Evolutionary conservation across 1,284 basidiomycete species (phyloP).

Genomic region (Hemileia vastatrix): DNA sequence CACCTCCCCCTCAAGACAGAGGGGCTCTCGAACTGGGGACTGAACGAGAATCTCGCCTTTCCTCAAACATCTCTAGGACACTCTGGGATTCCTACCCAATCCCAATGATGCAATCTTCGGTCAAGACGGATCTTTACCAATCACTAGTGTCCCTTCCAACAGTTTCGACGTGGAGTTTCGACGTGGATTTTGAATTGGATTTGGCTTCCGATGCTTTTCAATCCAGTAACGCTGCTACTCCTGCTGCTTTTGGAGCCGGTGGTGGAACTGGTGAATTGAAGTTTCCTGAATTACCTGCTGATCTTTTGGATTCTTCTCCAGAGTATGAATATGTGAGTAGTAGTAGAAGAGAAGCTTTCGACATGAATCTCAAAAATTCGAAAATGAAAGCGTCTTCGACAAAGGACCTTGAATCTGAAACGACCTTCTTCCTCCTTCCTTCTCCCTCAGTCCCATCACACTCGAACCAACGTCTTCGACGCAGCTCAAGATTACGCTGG

Average conservation of each 20-base stretch:
- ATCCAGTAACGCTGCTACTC: background rate
- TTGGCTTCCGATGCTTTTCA: background rate
- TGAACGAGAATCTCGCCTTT: too few relatives aligned
- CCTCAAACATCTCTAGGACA: too few relatives aligned
- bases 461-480: slow-evolving; percentile 37
- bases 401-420: background rate
- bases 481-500: slow-evolving; percentile 22
- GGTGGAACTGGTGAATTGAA: slow-evolving; percentile 23
- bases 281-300: slow-evolving; percentile 37
- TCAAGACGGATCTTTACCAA: background rate
- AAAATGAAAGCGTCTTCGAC: too few relatives aligned
- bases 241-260: background rate
- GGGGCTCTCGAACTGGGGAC: too few relatives aligned
- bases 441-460: slow-evolving; percentile 34
- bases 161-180: too few relatives aligned
- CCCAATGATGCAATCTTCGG: background rate
- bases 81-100: too few relatives aligned
- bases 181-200: slow-evolving; percentile 2
- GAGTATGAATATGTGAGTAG: slow-evolving; percentile 40
- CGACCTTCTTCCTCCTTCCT: background rate
- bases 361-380: too few relatives aligned
- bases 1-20: too few relatives aligned
- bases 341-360: background rate
- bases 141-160: background rate
- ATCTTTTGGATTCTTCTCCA: slow-evolving; percentile 35